Base-by-base conservation (phyloP, 768 basidiomycete genomes). In the Phlebiopsis gigantea region DNA sequence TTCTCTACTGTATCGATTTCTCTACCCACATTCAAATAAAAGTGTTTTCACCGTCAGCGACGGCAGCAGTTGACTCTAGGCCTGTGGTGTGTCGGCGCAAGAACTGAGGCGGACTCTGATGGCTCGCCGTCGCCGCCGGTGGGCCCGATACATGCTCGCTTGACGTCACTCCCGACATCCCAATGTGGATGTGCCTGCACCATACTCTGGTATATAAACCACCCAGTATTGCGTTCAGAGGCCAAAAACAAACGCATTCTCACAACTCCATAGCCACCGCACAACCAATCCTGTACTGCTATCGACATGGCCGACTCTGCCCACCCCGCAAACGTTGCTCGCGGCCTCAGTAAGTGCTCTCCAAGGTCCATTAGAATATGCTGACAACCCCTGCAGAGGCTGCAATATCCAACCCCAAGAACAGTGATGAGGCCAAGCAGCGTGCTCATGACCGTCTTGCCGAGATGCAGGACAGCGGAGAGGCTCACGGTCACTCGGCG, bases 331-430 rank as follows among this genome's bases (percentile, higher is more conserved):
- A 21, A 57, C 49, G 43, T 52, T 21, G 57, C 50, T 52, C 49
- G 49, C 34, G 57, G 57, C 24, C 41, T 53, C 22, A 57, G 57
- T 57, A n/a, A 8, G 57, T 52, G 14, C 24, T 48, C 15, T 3
- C 1, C 19, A 15, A 10, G 15, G 29, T 14, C 19, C 47, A n/a
- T 25, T 25, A 19, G 2, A 3, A 15, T 12, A 17, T 19, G 10
- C 57, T 57, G 28, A 57, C 34, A 14, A 2, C 49, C 25, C 48
- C 25, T 30, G 22, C 49, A 57, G 57, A 65, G 64, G 56, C 61
- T 30, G 64, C 58, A 14, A 56, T 62, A 39, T 57, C 57, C 57
- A 65, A 65, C 62, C 62, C 59, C 41, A 63, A 60, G 47, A 58
- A 50, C 58, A 51, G 49, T 46, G 59, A 63, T 39, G 61, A 60